These are phyloP conservation scores for Globisporangium rhizosaccharum DNA, from an alignment of 352 stramenopile species.

Conservation along the genomic window DNA sequence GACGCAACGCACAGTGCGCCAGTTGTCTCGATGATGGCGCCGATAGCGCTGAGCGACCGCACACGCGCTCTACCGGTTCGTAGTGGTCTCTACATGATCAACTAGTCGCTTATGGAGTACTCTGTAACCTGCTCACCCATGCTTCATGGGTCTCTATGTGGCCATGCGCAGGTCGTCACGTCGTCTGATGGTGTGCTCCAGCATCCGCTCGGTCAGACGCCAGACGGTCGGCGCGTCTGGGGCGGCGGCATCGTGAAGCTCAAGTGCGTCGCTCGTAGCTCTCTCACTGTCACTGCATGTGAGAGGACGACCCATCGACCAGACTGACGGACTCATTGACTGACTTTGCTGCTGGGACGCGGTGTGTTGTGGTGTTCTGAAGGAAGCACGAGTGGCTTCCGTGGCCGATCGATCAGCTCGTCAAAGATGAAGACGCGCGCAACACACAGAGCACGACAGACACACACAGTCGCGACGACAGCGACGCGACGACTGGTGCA, in stretches of 20 bases:
- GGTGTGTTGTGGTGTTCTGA: neutral
- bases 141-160: neutral
- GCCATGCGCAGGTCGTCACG: constrained; percentile 10
- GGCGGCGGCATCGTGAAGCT: constrained; percentile 58
- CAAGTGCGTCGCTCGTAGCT: constrained; percentile 12
- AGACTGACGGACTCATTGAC: neutral
- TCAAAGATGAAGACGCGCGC: constrained; percentile 33
- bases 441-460: neutral
- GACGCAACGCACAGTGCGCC: too few species aligned
- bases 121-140: too few species aligned
- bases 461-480: neutral
- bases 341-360: neutral
- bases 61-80: too few species aligned
- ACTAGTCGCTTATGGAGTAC: too few species aligned
- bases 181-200: constrained; percentile 40
- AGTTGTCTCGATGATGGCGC: too few species aligned
- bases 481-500: neutral
- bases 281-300: too few species aligned
- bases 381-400: constrained; percentile 42
- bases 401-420: constrained; percentile 56
- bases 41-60: too few species aligned
- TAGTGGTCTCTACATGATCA: too few species aligned
- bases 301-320: neutral
- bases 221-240: constrained; percentile 56
- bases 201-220: constrained; percentile 33